Percentiles rank a stretch among this genome's conserved stretches.
These are phyloP conservation scores for Gossypium longicalyx DNA, from an alignment of 345 rosid species.

Conservation along the genomic window DNA sequence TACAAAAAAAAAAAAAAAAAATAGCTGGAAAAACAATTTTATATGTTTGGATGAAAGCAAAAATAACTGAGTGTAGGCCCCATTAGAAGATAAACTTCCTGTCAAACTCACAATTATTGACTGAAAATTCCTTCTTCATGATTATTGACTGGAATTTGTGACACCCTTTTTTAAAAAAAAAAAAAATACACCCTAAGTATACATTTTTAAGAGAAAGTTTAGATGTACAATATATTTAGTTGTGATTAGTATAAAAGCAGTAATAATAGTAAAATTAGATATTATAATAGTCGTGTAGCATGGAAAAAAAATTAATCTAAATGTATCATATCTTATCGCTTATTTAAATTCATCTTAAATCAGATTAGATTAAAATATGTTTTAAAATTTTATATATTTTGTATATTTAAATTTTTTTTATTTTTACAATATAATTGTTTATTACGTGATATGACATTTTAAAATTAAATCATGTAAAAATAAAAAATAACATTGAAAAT, in stretches of 20 bases:
- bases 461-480: no score
- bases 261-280: accelerated
- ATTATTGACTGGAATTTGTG: no score
- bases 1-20: accelerated
- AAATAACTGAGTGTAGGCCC: neutral
- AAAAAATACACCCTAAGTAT: no score
- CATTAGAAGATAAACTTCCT: neutral
- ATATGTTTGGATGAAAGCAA: neutral
- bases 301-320: no score
- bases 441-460: no score
- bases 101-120: neutral
- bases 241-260: accelerated
- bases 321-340: accelerated
- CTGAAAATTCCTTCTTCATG: no score
- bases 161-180: no score
- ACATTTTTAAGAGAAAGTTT: accelerated
- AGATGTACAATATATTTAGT: accelerated
- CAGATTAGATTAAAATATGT: no score
- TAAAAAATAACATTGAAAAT: no score
- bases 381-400: no score
- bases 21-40: neutral
- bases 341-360: accelerated
- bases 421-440: no score
- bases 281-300: accelerated
- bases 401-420: no score